A percentile compares a stretch with the other conserved stretches of the same genome.
Conservation (phyloP, 306 rosid genomes). For the Lathyrus aphaca region DNA sequence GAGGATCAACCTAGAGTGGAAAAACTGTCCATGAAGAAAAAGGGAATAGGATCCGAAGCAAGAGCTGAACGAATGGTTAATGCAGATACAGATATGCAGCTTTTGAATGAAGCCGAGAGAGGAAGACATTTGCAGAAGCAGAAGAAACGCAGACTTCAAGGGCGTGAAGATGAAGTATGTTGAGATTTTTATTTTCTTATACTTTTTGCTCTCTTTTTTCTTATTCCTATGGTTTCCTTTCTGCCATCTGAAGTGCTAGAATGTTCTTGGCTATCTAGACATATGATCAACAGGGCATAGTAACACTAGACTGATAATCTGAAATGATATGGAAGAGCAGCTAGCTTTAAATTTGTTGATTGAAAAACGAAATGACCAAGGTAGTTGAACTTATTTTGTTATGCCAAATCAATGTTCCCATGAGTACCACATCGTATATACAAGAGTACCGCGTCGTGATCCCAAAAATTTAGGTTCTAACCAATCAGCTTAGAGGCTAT, state of each 20-base stretch:
- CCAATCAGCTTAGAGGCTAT: not conserved
- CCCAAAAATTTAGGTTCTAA: not conserved
- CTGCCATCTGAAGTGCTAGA: constrained; percentile 22
- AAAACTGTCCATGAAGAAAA: constrained; percentile 75
- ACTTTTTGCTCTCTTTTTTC: constrained; percentile 13
- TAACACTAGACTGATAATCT: not conserved
- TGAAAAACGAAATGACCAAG: not conserved
- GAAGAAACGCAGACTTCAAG: constrained; percentile 84
- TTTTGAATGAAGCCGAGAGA: constrained; percentile 74
- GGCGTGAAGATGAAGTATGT: constrained; percentile 92
- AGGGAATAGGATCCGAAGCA: constrained; percentile 87
- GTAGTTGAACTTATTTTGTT: not conserved
- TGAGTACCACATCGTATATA: not conserved
- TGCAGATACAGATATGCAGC: constrained; percentile 79
- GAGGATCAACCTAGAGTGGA: constrained; percentile 70
- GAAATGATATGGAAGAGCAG: not conserved
- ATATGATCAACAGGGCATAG: constrained; percentile 6
- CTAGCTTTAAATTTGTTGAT: not conserved
- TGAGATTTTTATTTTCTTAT: constrained; percentile 11
- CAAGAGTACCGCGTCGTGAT: not conserved
- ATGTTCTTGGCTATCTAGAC: not conserved
- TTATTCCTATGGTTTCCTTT: constrained; percentile 28
- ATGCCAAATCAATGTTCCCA: not conserved
- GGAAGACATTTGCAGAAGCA: constrained; percentile 85
- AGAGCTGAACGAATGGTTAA: constrained; percentile 78